These are phyloP conservation scores for Gaeumannomyces sp. DNA, from an alignment of 2,329 filamentous ascomycete genomes.

Conservation along the genomic window DNA sequence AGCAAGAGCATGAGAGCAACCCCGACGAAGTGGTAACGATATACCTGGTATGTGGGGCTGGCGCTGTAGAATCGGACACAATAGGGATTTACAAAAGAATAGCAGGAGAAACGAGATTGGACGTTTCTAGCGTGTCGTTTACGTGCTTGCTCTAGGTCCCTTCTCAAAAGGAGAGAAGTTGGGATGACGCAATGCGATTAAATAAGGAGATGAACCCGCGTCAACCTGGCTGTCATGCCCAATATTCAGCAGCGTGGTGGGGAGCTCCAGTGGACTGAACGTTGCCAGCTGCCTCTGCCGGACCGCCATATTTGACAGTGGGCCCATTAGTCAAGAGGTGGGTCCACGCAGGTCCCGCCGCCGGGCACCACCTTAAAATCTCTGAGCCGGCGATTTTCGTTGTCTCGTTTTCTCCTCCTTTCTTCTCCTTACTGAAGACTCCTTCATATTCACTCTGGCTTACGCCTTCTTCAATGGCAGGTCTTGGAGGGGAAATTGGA, in stretches of 20 bases:
- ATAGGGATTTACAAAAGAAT: not conserved
- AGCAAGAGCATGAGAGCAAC: not conserved
- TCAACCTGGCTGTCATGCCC: not conserved
- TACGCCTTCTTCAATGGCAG: slow-evolving; percentile 48
- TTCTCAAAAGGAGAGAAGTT: too few species aligned
- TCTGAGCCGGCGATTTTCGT: not conserved
- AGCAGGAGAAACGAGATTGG: too few species aligned
- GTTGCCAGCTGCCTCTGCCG: too few species aligned
- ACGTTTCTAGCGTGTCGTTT: too few species aligned
- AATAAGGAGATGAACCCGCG: not conserved
- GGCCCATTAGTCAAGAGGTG: not conserved
- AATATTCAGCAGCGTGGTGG: too few species aligned
- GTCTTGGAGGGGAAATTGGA: slow-evolving; percentile 63
- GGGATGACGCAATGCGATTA: too few species aligned
- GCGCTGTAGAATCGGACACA: not conserved
- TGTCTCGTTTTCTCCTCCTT: slow-evolving; percentile 14
- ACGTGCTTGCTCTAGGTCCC: too few species aligned
- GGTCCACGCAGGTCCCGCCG: not conserved
- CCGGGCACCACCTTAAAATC: not conserved
- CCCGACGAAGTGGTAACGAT: not conserved
- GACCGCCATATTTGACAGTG: not conserved
- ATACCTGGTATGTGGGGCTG: not conserved
- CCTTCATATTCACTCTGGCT: slow-evolving; percentile 64
- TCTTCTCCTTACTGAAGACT: slow-evolving; percentile 38
- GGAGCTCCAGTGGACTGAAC: too few species aligned